phyloP scores from a whole-genome alignment of 2,329 filamentous ascomycete genomes.

The Seiridium unicorne region DNA sequence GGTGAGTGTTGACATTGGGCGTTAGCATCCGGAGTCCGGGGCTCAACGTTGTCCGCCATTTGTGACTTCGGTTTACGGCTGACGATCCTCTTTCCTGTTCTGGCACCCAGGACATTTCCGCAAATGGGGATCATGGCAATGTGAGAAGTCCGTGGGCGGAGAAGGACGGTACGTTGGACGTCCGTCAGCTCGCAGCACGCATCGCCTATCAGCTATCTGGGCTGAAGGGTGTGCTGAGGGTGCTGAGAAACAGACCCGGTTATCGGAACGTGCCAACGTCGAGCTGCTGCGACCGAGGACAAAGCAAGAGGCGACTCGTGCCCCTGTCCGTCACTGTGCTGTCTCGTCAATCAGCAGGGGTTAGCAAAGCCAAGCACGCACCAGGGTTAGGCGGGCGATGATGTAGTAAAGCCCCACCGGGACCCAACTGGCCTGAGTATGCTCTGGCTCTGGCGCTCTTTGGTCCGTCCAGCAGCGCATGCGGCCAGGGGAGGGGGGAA shows the following conservation, averaged over 20 bases:
- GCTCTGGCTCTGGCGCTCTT: not conserved
- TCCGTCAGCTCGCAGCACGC: not conserved
- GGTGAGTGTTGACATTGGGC: no score
- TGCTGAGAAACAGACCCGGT: not conserved
- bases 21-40: no score
- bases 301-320: not conserved
- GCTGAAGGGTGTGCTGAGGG: not conserved
- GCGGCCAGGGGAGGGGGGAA: not conserved
- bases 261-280: slow-evolving; percentile 3
- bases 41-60: no score
- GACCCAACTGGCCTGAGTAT: slow-evolving; percentile 14
- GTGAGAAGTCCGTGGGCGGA: not conserved
- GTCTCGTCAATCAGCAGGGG: slow-evolving; percentile 14
- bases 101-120: no score
- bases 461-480: not conserved
- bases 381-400: slow-evolving; percentile 22
- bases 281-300: not conserved
- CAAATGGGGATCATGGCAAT: no score
- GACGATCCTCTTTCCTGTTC: no score
- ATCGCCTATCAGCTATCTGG: not conserved
- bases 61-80: no score
- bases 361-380: slow-evolving; percentile 18
- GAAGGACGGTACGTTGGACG: not conserved
- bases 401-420: slow-evolving; percentile 23
- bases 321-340: not conserved